Percentiles rank a stretch among this genome's conserved stretches.
phyloP scores from a whole-genome alignment of 768 basidiomycete genomes.

The Amanita pallidorosea region DNA sequence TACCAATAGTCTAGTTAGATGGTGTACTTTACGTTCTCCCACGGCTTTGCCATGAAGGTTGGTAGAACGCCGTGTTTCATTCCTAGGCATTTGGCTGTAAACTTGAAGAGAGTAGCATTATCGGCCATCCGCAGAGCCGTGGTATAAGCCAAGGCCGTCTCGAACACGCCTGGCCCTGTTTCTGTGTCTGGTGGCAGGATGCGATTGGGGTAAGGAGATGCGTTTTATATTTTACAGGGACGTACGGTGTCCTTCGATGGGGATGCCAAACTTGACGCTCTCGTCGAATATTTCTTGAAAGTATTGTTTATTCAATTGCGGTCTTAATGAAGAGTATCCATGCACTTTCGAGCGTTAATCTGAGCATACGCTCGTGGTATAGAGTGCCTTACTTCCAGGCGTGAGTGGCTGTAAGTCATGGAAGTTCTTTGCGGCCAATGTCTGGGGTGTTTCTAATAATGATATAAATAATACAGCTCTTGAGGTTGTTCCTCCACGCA shows the following conservation, averaged over 20 bases:
- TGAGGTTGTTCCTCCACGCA: conserved; percentile 12
- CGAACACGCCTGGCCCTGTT: conserved; percentile 82
- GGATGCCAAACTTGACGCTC: conserved; percentile 59
- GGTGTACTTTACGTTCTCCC: conserved; percentile 62
- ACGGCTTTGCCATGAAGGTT: conserved; percentile 98
- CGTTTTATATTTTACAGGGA: not conserved
- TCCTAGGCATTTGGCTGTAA: conserved; percentile 82
- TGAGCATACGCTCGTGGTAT: not conserved
- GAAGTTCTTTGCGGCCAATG: conserved; percentile 71
- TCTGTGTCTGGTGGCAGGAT: conserved; percentile 60
- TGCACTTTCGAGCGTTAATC: conserved; percentile 56
- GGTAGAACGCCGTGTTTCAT: conserved; percentile 84
- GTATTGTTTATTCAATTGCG: conserved; percentile 82
- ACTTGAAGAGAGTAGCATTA: conserved; percentile 90
- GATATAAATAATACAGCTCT: not conserved
- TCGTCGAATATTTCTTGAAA: conserved; percentile 84
- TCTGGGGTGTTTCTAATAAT: conserved; percentile 65
- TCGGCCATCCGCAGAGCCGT: conserved; percentile 76
- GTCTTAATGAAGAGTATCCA: conserved; percentile 88
- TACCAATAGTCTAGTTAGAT: not conserved
- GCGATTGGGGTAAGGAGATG: not conserved
- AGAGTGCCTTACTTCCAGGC: conserved; percentile 67
- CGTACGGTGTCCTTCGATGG: conserved; percentile 81
- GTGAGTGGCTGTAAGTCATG: conserved; percentile 69
- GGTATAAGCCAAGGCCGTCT: conserved; percentile 83